Evolutionary conservation across 1,139 yeast genomes (phyloP).

Genomic region (Suhomyces coccinellae): DNA sequence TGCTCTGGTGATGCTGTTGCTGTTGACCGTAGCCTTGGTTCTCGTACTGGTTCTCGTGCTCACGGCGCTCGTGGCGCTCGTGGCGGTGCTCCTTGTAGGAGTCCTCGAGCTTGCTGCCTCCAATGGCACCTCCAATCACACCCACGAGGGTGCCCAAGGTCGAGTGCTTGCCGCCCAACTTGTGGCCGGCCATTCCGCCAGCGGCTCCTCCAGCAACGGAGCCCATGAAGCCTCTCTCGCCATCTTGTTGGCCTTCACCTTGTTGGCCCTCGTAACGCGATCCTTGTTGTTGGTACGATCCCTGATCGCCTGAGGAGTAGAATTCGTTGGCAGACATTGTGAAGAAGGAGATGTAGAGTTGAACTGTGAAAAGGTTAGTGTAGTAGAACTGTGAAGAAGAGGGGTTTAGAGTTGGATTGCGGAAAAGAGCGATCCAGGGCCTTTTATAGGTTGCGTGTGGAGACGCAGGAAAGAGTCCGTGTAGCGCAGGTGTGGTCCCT

Average conservation of each 20-base stretch:
- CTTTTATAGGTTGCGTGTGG: no score
- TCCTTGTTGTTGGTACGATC: slow-evolving; percentile 29
- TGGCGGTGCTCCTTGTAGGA: slow-evolving; percentile 19
- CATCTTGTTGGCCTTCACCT: slow-evolving; percentile 27
- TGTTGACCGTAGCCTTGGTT: slow-evolving; percentile 15
- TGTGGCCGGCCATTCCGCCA: slow-evolving; percentile 54
- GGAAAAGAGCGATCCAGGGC: neutral
- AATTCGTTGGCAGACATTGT: slow-evolving; percentile 64
- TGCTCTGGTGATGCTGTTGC: slow-evolving; percentile 14
- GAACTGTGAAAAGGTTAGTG: neutral
- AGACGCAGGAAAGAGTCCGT: no score
- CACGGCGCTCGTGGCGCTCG: slow-evolving; percentile 19
- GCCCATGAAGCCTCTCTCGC: slow-evolving; percentile 59
- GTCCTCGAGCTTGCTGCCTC: slow-evolving; percentile 57
- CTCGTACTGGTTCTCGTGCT: slow-evolving; percentile 11
- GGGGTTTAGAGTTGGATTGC: neutral
- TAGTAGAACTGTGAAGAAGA: neutral
- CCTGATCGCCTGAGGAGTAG: slow-evolving; percentile 51
- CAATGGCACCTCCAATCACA: slow-evolving; percentile 60
- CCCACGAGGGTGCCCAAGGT: slow-evolving; percentile 57
- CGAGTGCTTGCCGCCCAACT: slow-evolving; percentile 46
- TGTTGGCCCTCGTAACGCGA: slow-evolving; percentile 2
- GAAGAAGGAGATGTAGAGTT: neutral
- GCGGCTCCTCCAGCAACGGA: slow-evolving; percentile 61
- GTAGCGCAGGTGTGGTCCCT: neutral